Base-by-base conservation (phyloP, 306 rosid species). In the Cicer cuneatum region DNA sequence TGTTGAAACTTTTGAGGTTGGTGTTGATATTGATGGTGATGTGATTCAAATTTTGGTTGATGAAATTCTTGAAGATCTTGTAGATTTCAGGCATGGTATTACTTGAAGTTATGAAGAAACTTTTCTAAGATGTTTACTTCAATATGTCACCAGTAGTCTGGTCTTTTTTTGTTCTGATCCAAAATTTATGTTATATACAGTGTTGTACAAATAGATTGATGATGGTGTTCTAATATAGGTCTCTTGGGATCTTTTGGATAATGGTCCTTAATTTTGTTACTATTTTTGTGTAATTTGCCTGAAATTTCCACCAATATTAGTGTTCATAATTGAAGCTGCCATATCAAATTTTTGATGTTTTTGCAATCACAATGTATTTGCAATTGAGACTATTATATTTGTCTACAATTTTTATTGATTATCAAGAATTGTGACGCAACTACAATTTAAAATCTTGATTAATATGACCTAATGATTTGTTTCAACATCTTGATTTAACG, bases 1-100 rank as follows among this genome's bases (percentile, higher is more conserved):
- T 10, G 46, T 75, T 0, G 94, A 90, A 86, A 86, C 89, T 47
- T 87, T 86, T 56, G 98, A 90, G 90, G 61, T 52, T 7, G 95
- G 92, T 29, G 83, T 79, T 24, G 89, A 81, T 40, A 88, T 90
- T 9, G 86, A 60, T 14, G 75, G 78, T 2, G 81, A 78, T 49
- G 80, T 92, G 41, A 84, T 90, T 77, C 80, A 87, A 24, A 68
- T 15, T 74, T 73, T 93, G 77, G 77, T 90, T 51, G 89, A 83
- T 64, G 98, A 90, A 82, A 60, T 84, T 77, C 80, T 89, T 76
- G 76, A 70, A 54, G 95, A 87, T 43, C 69, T 82, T 52, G 33
- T 69, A 49, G 85, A 72, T 65, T 80, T 71, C 69, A 67, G 67
- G 47, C n/a, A 5, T 1, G 14, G 4, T 6, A 40, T 65, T 72